These are phyloP conservation scores for Saccharomyces paradoxus DNA, from an alignment of 805 yeast genomes.

Conservation along the genomic window DNA sequence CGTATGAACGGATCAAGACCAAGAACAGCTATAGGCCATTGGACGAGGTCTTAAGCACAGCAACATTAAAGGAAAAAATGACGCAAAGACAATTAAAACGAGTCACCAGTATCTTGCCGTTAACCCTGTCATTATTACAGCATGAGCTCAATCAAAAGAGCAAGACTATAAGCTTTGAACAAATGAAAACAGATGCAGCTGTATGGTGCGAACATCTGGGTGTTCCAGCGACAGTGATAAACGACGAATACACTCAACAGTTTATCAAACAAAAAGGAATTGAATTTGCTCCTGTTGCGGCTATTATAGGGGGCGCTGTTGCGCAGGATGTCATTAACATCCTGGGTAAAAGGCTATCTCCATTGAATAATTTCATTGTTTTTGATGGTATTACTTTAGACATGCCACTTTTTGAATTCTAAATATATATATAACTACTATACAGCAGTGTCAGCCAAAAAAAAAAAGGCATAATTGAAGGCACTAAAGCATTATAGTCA, in stretches of 20 bases:
- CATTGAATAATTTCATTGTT: conserved; percentile 72
- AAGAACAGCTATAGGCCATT: conserved; percentile 34
- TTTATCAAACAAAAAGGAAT: conserved; percentile 43
- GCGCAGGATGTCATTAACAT: conserved; percentile 87
- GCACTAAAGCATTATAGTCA: neutral
- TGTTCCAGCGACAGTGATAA: conserved; percentile 40
- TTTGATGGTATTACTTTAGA: conserved; percentile 64
- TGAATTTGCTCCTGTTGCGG: conserved; percentile 76
- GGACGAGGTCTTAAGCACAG: conserved; percentile 30
- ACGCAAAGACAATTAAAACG: conserved; percentile 26
- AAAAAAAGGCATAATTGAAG: neutral
- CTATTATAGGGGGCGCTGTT: conserved; percentile 80
- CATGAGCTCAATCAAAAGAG: conserved; percentile 15
- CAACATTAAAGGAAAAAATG: conserved; percentile 31
- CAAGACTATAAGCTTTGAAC: conserved; percentile 16
- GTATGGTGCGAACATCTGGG: conserved; percentile 34
- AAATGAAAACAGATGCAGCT: conserved; percentile 27
- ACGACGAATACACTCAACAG: conserved; percentile 31
- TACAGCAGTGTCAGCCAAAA: neutral
- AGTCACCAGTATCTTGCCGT: conserved; percentile 36
- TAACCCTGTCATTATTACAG: conserved; percentile 52
- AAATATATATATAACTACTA: conserved; percentile 2
- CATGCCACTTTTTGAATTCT: conserved; percentile 62
- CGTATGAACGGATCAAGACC: conserved; percentile 33
- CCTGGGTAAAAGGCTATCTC: conserved; percentile 65